Percentiles rank a stretch among this genome's conserved stretches.
Conservation (phyloP, 2,329 filamentous ascomycete species). For the Xylariaceae sp. region DNA sequence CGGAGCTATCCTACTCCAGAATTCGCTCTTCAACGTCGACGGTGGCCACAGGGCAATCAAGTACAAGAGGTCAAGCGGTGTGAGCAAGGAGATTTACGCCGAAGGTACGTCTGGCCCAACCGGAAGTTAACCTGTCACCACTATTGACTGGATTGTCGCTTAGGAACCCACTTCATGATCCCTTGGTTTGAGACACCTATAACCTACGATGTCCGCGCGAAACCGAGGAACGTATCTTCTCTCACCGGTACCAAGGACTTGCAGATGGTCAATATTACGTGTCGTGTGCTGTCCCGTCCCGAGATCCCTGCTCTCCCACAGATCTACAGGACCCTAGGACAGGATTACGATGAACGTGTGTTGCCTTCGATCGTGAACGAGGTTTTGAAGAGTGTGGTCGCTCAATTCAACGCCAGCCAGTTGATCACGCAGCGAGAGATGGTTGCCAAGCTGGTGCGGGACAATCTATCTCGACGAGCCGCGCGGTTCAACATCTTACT, state of each 20-base stretch:
- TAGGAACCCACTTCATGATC: constrained; percentile 89
- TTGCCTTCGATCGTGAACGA: constrained; percentile 98
- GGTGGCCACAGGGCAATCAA: constrained; percentile 99
- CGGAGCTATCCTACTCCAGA: constrained; percentile 59
- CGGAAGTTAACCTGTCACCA: background rate
- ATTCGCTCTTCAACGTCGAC: constrained; percentile 81
- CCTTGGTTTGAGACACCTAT: constrained; percentile 98
- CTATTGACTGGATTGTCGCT: constrained; percentile 26
- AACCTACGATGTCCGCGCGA: constrained; percentile 96
- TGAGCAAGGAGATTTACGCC: constrained; percentile 92
- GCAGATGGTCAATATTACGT: constrained; percentile 99
- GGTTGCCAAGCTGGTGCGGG: constrained; percentile 86
- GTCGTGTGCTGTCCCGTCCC: constrained; percentile 94
- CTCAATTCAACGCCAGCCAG: constrained; percentile 98
- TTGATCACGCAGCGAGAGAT: constrained; percentile 99
- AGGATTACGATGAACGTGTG: constrained; percentile 96
- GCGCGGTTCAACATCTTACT: constrained; percentile 97
- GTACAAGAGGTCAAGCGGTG: constrained; percentile 89
- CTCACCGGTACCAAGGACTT: constrained; percentile 98
- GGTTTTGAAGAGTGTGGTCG: constrained; percentile 97
- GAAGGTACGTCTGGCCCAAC: constrained; percentile 69
- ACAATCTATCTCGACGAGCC: constrained; percentile 89
- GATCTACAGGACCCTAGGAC: constrained; percentile 94
- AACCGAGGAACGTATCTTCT: constrained; percentile 94
- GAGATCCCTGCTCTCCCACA: constrained; percentile 87